Evolutionary conservation across 2,329 filamentous ascomycete species (phyloP).

Genomic region (Xylaria hypoxylon): DNA sequence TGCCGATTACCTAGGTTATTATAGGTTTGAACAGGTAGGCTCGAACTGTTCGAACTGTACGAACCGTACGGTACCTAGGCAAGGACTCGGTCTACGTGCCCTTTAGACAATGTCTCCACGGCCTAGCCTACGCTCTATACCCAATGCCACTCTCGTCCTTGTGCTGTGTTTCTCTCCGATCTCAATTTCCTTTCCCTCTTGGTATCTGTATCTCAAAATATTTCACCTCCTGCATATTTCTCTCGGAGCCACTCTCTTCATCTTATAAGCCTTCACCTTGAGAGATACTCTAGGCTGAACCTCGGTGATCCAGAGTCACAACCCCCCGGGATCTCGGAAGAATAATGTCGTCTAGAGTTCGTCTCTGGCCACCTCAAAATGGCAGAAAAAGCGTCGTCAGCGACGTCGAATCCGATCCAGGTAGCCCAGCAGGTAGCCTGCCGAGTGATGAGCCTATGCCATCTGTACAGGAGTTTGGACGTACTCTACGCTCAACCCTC

Average conservation of each 20-base stretch:
- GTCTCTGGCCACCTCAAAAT: slow-evolving; percentile 25
- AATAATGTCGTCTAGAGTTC: slow-evolving; percentile 21
- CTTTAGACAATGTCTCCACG: too few species aligned
- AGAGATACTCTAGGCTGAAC: neutral
- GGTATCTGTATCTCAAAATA: neutral
- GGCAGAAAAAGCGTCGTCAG: slow-evolving; percentile 16
- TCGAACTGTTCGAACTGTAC: neutral
- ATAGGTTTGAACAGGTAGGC: neutral
- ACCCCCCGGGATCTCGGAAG: neutral
- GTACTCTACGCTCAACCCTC: slow-evolving; percentile 47
- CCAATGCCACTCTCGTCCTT: neutral
- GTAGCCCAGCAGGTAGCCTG: slow-evolving; percentile 19
- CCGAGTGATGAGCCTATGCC: slow-evolving; percentile 39
- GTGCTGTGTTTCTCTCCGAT: neutral
- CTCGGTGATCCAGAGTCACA: neutral
- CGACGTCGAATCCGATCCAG: slow-evolving; percentile 30
- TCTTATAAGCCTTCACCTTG: neutral
- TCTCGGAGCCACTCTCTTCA: neutral
- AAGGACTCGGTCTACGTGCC: neutral
- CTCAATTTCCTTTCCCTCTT: neutral
- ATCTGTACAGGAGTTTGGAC: slow-evolving; percentile 40
- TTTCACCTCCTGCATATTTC: neutral
- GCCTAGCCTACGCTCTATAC: neutral
- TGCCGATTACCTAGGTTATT: neutral
- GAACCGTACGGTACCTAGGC: neutral